Conservation (phyloP, 768 basidiomycete genomes). For the Termitomyces sp. region DNA sequence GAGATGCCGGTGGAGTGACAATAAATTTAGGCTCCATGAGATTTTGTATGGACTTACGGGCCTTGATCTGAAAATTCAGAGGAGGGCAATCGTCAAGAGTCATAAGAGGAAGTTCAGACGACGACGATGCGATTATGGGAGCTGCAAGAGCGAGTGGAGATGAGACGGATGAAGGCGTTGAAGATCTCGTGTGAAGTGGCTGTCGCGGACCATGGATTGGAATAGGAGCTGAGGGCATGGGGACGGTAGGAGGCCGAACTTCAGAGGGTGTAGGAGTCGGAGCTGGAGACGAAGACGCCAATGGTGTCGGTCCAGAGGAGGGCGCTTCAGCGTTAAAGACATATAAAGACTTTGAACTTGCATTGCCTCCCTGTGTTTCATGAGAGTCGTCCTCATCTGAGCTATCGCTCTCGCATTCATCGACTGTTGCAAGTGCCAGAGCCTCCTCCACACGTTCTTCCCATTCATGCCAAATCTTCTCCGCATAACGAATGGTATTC, state of each 20-base stretch:
- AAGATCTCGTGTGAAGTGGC: slow-evolving; percentile 69
- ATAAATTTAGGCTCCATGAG: slow-evolving; percentile 60
- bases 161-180: slow-evolving; percentile 84
- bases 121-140: slow-evolving; percentile 68
- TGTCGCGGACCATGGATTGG: slow-evolving; percentile 33
- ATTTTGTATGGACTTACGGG: slow-evolving; percentile 62
- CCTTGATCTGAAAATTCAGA: slow-evolving; percentile 52
- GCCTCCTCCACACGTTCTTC: slow-evolving; percentile 78
- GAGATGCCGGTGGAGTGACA: slow-evolving; percentile 74
- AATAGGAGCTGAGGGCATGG: slow-evolving; percentile 22
- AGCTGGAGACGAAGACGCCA: slow-evolving; percentile 51
- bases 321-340: slow-evolving; percentile 43
- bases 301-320: slow-evolving; percentile 63
- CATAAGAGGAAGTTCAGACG: slow-evolving; percentile 10
- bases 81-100: slow-evolving; percentile 58
- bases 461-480: slow-evolving; percentile 98
- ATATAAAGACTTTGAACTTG: slow-evolving; percentile 64
- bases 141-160: slow-evolving; percentile 83
- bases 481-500: slow-evolving; percentile 94
- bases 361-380: slow-evolving; percentile 34
- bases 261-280: slow-evolving; percentile 25
- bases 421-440: slow-evolving; percentile 39
- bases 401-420: slow-evolving; percentile 42
- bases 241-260: slow-evolving; percentile 20
- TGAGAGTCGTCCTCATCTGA: slow-evolving; percentile 33